A percentile compares a stretch with the other conserved stretches of the same genome.
Conservation (phyloP, 495 filamentous ascomycete genomes). For the Aspergillus asperescens region DNA sequence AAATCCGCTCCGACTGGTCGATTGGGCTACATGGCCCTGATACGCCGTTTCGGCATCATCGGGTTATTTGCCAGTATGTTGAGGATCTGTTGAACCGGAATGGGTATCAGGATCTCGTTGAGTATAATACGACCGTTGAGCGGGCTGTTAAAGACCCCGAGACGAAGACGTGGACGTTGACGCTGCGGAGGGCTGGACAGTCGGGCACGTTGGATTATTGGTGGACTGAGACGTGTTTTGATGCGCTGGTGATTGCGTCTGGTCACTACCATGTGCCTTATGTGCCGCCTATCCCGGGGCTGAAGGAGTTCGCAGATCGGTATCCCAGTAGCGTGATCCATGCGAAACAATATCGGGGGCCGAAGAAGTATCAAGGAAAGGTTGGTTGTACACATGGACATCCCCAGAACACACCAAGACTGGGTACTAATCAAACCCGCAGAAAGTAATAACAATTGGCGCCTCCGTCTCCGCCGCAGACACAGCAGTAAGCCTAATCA, state of each 20-base stretch:
- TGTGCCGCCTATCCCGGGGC: slow-evolving; percentile 54
- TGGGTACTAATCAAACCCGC: slow-evolving; percentile 12
- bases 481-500: slow-evolving; percentile 33
- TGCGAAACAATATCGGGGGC: slow-evolving; percentile 38
- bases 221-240: slow-evolving; percentile 47
- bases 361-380: slow-evolving; percentile 36
- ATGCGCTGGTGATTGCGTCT: slow-evolving; percentile 74
- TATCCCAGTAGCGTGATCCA: slow-evolving; percentile 37
- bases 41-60: slow-evolving; percentile 37
- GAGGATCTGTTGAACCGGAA: slow-evolving; percentile 35
- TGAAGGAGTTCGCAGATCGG: slow-evolving; percentile 31
- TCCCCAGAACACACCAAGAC: not conserved
- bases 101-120: slow-evolving; percentile 31
- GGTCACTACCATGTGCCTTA: slow-evolving; percentile 74
- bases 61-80: slow-evolving; percentile 35
- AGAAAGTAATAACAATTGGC: slow-evolving; percentile 40
- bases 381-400: slow-evolving; percentile 10
- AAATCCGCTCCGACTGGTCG: slow-evolving; percentile 31
- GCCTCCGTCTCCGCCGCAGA: slow-evolving; percentile 44
- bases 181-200: slow-evolving; percentile 29
- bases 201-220: slow-evolving; percentile 31
- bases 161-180: slow-evolving; percentile 31
- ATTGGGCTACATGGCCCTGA: slow-evolving; percentile 32
- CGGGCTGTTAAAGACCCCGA: slow-evolving; percentile 28
- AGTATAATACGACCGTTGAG: slow-evolving; percentile 42